These are phyloP conservation scores for Termitomyces sp. DNA, from an alignment of 768 basidiomycete species.

Conservation along the genomic window DNA sequence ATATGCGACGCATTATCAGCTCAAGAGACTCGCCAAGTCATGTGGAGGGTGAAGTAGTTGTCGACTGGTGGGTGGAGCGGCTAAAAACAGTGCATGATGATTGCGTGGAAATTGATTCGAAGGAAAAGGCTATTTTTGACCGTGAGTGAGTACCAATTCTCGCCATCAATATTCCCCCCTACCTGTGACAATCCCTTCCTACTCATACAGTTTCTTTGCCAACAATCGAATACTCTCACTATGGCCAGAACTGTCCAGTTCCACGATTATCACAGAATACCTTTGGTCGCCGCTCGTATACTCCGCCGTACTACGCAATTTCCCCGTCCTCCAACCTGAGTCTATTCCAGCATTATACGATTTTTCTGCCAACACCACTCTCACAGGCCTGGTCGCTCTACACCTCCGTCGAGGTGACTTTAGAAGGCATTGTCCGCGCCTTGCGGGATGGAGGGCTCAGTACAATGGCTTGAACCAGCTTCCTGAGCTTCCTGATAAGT, in stretches of 20 bases:
- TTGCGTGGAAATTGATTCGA: constrained; percentile 41
- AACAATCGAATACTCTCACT: constrained; percentile 36
- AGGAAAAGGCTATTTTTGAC: constrained; percentile 40
- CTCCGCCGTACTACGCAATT: constrained; percentile 44
- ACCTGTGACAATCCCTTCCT: constrained; percentile 33
- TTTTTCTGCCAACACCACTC: constrained; percentile 17
- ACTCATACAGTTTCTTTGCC: constrained; percentile 46
- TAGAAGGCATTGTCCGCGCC: constrained; percentile 46
- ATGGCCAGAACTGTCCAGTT: constrained; percentile 37
- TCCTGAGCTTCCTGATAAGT: constrained; percentile 34
- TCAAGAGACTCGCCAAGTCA: constrained; percentile 29
- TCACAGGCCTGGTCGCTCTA: constrained; percentile 45
- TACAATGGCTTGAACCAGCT: constrained; percentile 51
- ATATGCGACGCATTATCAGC: constrained; percentile 26
- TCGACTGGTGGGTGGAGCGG: constrained; percentile 45
- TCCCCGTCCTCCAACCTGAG: constrained; percentile 33
- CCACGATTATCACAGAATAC: constrained; percentile 47
- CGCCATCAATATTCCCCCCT: not conserved
- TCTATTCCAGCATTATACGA: constrained; percentile 18
- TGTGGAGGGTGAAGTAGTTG: constrained; percentile 34
- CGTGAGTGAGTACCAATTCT: constrained; percentile 31
- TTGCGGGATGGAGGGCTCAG: constrained; percentile 35
- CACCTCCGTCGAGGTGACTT: constrained; percentile 58
- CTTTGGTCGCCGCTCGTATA: constrained; percentile 61
- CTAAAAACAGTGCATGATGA: constrained; percentile 30